Conservation (phyloP, 1,284 basidiomycete species). For the Rhodotorula sp. region DNA sequence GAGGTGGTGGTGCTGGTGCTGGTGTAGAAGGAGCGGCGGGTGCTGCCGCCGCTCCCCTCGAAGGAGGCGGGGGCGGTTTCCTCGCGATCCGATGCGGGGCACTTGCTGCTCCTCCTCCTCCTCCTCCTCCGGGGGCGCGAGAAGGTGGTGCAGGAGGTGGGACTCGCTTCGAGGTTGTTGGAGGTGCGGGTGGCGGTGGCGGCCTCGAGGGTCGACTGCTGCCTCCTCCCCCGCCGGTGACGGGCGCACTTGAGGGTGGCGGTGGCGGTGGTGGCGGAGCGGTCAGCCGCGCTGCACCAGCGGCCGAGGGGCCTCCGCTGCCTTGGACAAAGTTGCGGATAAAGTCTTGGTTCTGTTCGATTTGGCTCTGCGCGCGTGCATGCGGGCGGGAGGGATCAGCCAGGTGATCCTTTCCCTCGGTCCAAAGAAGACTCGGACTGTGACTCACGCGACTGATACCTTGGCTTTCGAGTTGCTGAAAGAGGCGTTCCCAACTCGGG, state of each 20-base stretch:
- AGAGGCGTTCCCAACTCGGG: constrained; percentile 79
- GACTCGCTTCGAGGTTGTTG: constrained; percentile 18
- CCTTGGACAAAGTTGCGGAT: constrained; percentile 42
- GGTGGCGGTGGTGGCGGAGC: constrained; percentile 1
- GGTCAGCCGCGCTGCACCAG: constrained; percentile 4
- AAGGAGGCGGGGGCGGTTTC: constrained; percentile 35
- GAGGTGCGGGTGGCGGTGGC: constrained; percentile 18
- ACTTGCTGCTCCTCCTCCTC: too few relatives aligned
- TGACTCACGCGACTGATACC: constrained; percentile 59
- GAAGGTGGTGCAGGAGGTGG: constrained; percentile 33
- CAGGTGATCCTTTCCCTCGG: too few relatives aligned
- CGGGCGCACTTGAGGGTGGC: too few relatives aligned
- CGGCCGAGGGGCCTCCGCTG: constrained; percentile 29
- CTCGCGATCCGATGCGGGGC: constrained; percentile 21
- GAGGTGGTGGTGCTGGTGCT: constrained; percentile 13
- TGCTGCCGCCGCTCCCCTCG: constrained; percentile 19
- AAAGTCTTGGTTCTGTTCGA: constrained; percentile 39
- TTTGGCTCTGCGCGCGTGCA: constrained; percentile 32
- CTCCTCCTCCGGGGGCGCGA: constrained; percentile 7
- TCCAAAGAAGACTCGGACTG: too few relatives aligned
- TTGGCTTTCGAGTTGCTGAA: constrained; percentile 66
- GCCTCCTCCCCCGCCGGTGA: too few relatives aligned
- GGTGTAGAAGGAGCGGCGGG: constrained; percentile 16
- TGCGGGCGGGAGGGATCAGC: too few relatives aligned
- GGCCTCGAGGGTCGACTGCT: not conserved